A percentile compares a stretch with the other conserved stretches of the same genome.
These are phyloP conservation scores for Jaapia argillacea DNA, from an alignment of 768 basidiomycete species.

Conservation along the genomic window DNA sequence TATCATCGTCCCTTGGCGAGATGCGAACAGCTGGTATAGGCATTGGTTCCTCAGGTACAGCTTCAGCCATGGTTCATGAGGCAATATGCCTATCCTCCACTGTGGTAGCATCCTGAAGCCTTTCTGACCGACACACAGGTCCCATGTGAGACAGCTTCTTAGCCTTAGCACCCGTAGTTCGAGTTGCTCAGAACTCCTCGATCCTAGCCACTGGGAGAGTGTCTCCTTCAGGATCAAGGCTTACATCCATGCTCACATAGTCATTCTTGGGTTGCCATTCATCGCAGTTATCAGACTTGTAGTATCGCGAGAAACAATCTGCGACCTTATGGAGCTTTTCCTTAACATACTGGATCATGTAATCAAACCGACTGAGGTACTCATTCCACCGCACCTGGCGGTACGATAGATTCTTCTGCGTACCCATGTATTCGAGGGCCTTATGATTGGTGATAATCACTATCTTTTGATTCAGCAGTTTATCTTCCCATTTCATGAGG, in stretches of 20 bases:
- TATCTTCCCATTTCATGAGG: too few relatives aligned
- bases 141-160: background rate
- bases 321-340: constrained; percentile 18
- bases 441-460: constrained; percentile 23
- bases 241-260: constrained; percentile 1
- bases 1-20: background rate
- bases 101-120: background rate
- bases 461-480: too few relatives aligned
- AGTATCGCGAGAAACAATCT: constrained; percentile 21
- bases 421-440: constrained; percentile 20
- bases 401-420: constrained; percentile 6
- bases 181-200: background rate
- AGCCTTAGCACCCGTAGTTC: background rate
- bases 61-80: background rate
- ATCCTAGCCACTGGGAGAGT: background rate
- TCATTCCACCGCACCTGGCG: constrained; percentile 21
- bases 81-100: background rate
- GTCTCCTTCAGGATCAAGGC: constrained; percentile 8
- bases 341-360: constrained; percentile 15
- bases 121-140: background rate
- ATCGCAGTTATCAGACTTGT: constrained; percentile 13
- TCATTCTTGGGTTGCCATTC: constrained; percentile 1
- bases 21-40: background rate
- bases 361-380: constrained; percentile 19
- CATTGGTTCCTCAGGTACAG: background rate